phyloP scores from a whole-genome alignment of 1,284 basidiomycete species.

The Apiotrichum veenhuisii region DNA sequence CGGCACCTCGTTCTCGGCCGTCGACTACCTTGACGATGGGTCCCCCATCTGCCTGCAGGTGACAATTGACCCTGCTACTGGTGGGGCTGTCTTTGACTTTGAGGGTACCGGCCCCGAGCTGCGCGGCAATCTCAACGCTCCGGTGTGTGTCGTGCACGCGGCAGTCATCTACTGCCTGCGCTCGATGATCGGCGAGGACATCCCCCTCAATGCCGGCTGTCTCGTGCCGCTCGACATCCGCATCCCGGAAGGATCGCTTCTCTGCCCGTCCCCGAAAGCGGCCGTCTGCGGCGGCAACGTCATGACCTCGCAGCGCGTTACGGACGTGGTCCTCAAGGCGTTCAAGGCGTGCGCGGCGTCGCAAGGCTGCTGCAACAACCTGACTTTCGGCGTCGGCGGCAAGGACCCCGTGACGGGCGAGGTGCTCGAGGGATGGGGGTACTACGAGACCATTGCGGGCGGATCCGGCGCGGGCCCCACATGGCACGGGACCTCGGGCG shows the following conservation, averaged over 20 bases:
- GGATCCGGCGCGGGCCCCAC: slow-evolving; percentile 85
- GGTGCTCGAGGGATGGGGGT: not conserved
- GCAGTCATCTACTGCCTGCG: slow-evolving; percentile 78
- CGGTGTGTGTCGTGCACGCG: slow-evolving; percentile 81
- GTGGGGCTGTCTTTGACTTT: slow-evolving; percentile 87
- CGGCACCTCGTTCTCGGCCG: slow-evolving; percentile 55
- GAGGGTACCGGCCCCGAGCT: slow-evolving; percentile 81
- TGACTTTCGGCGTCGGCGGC: slow-evolving; percentile 8
- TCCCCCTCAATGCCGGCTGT: slow-evolving; percentile 91
- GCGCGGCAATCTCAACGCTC: slow-evolving; percentile 83
- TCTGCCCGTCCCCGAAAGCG: slow-evolving; percentile 77
- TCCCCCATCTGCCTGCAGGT: slow-evolving; percentile 78
- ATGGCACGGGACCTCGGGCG: slow-evolving; percentile 80
- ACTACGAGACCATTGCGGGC: slow-evolving; percentile 60
- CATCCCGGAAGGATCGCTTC: slow-evolving; percentile 73
- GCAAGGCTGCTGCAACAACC: slow-evolving; percentile 72
- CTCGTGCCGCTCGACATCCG: slow-evolving; percentile 61
- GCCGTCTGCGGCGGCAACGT: slow-evolving; percentile 79
- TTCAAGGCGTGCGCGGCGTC: slow-evolving; percentile 89
- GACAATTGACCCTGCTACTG: slow-evolving; percentile 69
- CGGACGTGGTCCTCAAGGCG: slow-evolving; percentile 88
- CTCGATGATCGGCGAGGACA: slow-evolving; percentile 56
- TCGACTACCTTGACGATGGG: slow-evolving; percentile 64
- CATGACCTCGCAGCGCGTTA: slow-evolving; percentile 81
- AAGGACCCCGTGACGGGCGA: slow-evolving; percentile 2